Evolutionary conservation across 2,329 filamentous ascomycete species (phyloP), one percentile per base, ranked within the genome.

Genomic region (Aschersonia sp.): DNA sequence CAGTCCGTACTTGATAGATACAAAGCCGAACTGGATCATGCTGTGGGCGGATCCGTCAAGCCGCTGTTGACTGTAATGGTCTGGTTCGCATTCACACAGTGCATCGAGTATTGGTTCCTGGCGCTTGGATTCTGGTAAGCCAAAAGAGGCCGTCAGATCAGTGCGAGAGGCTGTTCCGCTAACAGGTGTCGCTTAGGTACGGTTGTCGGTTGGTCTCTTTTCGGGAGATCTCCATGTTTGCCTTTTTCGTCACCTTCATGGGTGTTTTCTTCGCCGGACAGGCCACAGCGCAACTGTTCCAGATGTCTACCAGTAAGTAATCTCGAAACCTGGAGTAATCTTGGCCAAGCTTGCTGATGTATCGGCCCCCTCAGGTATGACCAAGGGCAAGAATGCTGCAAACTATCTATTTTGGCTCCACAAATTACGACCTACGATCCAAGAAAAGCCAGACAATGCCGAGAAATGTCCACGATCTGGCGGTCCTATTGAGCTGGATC

Each of bases 371-470:
- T 7, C 9, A 42, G 40, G 40, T 55, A 68, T 78, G 48, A 76
- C 73, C 44, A 75, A 74, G 55, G 72, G 68, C 2, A 63, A 64
- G 28, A 63, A 65, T 7, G 66, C 69, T 4, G 71, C 69, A 35
- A 74, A 74, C 52, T 74, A 75, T 58, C 67, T 73, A 46, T 65
- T 73, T 54, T 70, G 69, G 70, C 62, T 75, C 29, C 57, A 42
- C 20, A 4, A 5, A n/a, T n/a, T 42, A n/a, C 40, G 20, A 20
- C 40, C 40, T 28, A 85, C 52, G 80, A 81, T 1, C 79, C 40
- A 28, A 20, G 53, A 61, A 71, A 43, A 70, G 72, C 52, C 66
- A 66, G 2, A 72, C 71, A 4, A 73, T 67, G 51, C 66, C 78
- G 48, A 75, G 70, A 47, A 73, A 73, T 53, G 71, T 70, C 1